Evolutionary conservation across 805 yeast genomes (phyloP).

Genomic region (Wickerhamomyces queroliae): DNA sequence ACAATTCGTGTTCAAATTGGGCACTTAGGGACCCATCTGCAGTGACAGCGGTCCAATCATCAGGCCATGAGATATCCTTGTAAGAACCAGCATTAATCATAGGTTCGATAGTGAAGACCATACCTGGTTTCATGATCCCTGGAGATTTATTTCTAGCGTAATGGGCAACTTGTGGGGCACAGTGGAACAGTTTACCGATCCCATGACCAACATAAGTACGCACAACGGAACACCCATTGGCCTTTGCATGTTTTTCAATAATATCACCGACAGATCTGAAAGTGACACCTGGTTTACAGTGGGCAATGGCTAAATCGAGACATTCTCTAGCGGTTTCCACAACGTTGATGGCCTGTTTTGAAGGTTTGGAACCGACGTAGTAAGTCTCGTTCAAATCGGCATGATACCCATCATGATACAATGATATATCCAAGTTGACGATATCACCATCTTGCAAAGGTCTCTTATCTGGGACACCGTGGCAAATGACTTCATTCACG

Average conservation of each 20-base stretch:
- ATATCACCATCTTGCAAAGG: conserved; percentile 91
- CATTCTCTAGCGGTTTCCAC: conserved; percentile 92
- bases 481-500: conserved; percentile 92
- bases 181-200: conserved; percentile 78
- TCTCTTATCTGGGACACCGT: conserved; percentile 93
- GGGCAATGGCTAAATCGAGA: conserved; percentile 73
- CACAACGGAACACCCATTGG: conserved; percentile 79
- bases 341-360: conserved; percentile 77
- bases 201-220: conserved; percentile 95
- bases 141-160: conserved; percentile 90
- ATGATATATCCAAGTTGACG: conserved; percentile 81
- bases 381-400: conserved; percentile 95
- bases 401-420: conserved; percentile 84
- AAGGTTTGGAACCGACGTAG: conserved; percentile 78
- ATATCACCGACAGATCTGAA: conserved; percentile 82
- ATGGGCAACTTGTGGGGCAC: conserved; percentile 90
- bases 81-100: conserved; percentile 86
- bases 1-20: conserved; percentile 89
- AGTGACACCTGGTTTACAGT: conserved; percentile 87
- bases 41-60: conserved; percentile 93
- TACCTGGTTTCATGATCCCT: conserved; percentile 93
- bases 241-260: conserved; percentile 81
- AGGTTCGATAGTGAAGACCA: conserved; percentile 96
- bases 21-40: conserved; percentile 88
- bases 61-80: conserved; percentile 90